Conservation (phyloP, 1,284 basidiomycete genomes). For the Sporisorium reilianum region DNA sequence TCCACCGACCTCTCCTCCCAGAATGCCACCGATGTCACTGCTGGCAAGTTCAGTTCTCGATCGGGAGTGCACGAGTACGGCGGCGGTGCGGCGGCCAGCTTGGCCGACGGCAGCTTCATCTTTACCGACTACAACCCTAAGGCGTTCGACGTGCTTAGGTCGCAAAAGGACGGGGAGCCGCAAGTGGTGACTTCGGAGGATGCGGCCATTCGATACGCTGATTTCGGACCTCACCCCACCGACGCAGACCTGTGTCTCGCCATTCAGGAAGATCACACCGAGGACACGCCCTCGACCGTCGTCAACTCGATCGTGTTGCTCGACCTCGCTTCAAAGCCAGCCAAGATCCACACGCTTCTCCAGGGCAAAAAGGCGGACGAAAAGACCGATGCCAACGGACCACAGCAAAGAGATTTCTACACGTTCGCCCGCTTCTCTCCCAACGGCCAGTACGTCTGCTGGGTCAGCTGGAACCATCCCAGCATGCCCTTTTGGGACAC, state of each 20-base stretch:
- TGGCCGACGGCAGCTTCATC: conserved; percentile 45
- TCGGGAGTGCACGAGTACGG: conserved; percentile 64
- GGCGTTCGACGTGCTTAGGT: conserved; percentile 32
- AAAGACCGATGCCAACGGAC: conserved; percentile 14
- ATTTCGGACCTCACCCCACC: conserved; percentile 68
- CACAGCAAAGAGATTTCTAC: conserved; percentile 77
- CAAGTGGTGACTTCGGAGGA: conserved; percentile 76
- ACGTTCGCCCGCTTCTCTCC: conserved; percentile 76
- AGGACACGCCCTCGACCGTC: conserved; percentile 74
- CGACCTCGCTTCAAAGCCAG: conserved; percentile 66
- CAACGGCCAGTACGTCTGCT: conserved; percentile 77
- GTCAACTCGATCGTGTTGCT: conserved; percentile 76
- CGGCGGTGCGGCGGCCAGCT: conserved; percentile 54
- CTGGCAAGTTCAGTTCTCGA: conserved; percentile 49
- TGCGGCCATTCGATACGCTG: conserved; percentile 74
- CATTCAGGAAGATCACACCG: conserved; percentile 78
- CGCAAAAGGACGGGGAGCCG: conserved; percentile 69
- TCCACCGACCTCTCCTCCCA: conserved; percentile 66
- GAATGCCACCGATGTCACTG: conserved; percentile 34
- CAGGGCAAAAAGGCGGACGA: conserved; percentile 70
- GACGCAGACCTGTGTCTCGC: conserved; percentile 72
- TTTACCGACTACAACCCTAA: conserved; percentile 55
- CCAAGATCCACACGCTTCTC: conserved; percentile 32
- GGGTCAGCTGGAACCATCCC: conserved; percentile 79
- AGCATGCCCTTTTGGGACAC: conserved; percentile 86